Conservation (phyloP, 2,329 filamentous ascomycete genomes). For the Curvularia eragrostidis region DNA sequence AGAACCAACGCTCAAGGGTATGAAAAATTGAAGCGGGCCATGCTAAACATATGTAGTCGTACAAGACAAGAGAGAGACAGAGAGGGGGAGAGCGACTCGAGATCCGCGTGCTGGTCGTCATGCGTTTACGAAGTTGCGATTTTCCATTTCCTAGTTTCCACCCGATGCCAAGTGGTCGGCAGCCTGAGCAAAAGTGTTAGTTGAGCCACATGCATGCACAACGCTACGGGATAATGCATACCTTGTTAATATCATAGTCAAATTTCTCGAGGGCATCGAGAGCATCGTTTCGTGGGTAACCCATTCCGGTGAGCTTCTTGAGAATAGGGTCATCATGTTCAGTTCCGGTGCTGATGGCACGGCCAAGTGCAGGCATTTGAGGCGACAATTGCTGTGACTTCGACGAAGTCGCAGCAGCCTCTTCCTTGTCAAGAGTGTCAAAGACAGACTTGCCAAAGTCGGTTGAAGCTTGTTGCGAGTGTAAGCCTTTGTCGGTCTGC, state of each 20-base stretch:
- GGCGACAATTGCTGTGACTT: constrained; percentile 29
- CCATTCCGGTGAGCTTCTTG: constrained; percentile 89
- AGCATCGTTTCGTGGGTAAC: constrained; percentile 76
- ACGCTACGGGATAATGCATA: constrained; percentile 51
- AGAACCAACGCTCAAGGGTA: constrained; percentile 32
- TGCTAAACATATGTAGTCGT: constrained; percentile 42
- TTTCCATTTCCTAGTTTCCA: constrained; percentile 13
- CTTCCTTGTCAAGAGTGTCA: constrained; percentile 45
- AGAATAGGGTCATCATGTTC: constrained; percentile 91
- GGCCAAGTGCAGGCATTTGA: constrained; percentile 60
- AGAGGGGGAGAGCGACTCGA: constrained; percentile 19
- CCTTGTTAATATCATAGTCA: constrained; percentile 95
- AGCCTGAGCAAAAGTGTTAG: constrained; percentile 39
- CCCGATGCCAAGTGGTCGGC: constrained; percentile 46
- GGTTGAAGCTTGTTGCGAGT: constrained; percentile 43
- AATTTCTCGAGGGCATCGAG: constrained; percentile 87
- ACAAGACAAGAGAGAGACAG: constrained; percentile 35
- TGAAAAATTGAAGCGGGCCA: constrained; percentile 28
- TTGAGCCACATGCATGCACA: not conserved
- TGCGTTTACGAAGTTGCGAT: not conserved
- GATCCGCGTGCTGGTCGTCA: not conserved
- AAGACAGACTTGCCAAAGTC: constrained; percentile 49
- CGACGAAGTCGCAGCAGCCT: constrained; percentile 40
- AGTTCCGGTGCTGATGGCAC: constrained; percentile 74
- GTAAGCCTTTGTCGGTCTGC: constrained; percentile 40